phyloP scores from a whole-genome alignment of 768 basidiomycete species.

The Panellus pusillus region DNA sequence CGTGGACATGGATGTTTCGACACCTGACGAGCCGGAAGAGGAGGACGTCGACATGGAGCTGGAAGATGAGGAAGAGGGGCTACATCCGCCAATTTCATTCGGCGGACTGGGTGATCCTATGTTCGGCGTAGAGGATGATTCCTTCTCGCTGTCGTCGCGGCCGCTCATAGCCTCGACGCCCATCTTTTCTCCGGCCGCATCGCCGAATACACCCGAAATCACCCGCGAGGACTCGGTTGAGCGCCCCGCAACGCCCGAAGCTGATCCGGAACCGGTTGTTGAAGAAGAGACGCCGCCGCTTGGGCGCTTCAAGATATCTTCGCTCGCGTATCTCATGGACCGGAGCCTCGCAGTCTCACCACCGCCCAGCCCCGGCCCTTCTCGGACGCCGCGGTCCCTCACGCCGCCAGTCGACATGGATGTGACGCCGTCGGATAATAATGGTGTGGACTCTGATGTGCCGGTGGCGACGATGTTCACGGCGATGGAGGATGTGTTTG shows the following conservation, averaged over 20 bases:
- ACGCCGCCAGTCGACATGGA: conserved; percentile 2
- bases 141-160: conserved; percentile 12
- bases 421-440: too few species aligned
- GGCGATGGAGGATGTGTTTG: conserved; percentile 20
- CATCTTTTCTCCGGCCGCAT: conserved; percentile 12
- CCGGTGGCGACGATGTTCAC: conserved; percentile 13
- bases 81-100: conserved; percentile 8
- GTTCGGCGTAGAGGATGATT: conserved; percentile 14
- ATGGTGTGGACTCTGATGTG: too few species aligned
- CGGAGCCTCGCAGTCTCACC: conserved; percentile 17
- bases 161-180: conserved; percentile 8
- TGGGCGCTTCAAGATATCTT: conserved; percentile 16
- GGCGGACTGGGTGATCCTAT: conserved; percentile 12
- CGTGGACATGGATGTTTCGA: conserved; percentile 6
- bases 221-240: conserved; percentile 14
- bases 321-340: conserved; percentile 19
- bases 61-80: conserved; percentile 18
- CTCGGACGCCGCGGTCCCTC: conserved; percentile 1
- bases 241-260: background rate
- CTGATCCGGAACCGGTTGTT: background rate
- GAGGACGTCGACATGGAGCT: conserved; percentile 20
- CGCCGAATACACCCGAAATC: conserved; percentile 6
- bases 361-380: conserved; percentile 6
- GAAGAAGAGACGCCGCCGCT: conserved; percentile 17
- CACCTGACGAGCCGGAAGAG: conserved; percentile 12